Base-by-base conservation (phyloP, 352 stramenopile genomes). In the Globisporangium acanthophoron region DNA sequence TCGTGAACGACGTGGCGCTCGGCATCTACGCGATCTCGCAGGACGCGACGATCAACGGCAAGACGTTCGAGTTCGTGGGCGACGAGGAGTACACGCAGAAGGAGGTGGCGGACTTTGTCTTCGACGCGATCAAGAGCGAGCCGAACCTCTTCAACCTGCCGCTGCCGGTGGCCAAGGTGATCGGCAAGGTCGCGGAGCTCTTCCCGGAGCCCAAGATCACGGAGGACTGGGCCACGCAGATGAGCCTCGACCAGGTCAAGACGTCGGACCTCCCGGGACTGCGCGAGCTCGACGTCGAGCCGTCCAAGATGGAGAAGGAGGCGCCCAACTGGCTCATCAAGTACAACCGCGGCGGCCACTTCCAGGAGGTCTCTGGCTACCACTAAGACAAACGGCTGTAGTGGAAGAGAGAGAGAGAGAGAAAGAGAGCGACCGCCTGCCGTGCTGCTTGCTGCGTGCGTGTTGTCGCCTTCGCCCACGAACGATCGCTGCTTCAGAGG, bases 1-100 rank as follows among this genome's bases (percentile, higher is more conserved):
- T 88, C 57, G 82, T 92, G 57, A 90, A 88, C 52, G 83, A 94
- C 59, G 85, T 92, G 37, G 85, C 85, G 33, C 78, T 80, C 53
- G 85, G 73, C 37, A 83, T 94, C 59, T 94, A 91, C 69, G 74
- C 86, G 59, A 75, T 93, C 49, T 79, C 65, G 49, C 78, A 90
- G 70, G 84, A 95, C 69, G 52, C 66, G 59, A 89, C 62, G 63
- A 94, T 98, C 66, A 83, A 97, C 52, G 94, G 95, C 54, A 81
- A 97, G 64, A 97, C 84, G 7, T 97, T 99, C 51, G 93, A 99
- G 70, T 89, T 98, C 62, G 96, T 97, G 54, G 97, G 97, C 37
- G 91, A 97, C 27, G 88, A 98, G 53, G 93, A 98, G 74, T 99
- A 98, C 69, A 96, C 96, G 54, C 92, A 97, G 74, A 96, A 96